phyloP scores from a whole-genome alignment of 257 asterid species.

The Scutellaria baicalensis region DNA sequence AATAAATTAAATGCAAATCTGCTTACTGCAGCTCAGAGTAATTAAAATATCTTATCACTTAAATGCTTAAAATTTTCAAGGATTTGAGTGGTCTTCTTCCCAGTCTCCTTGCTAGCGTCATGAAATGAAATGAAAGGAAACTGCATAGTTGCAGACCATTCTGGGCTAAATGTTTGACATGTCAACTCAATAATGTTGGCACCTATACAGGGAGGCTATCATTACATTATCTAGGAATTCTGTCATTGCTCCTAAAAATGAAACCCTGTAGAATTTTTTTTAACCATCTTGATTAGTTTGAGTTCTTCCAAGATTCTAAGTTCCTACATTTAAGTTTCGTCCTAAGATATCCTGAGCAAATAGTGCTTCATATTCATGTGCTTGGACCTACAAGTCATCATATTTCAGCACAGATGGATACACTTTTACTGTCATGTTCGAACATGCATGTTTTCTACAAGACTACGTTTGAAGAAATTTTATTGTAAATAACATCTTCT shows the following conservation, averaged over 20 bases:
- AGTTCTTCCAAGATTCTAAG: neutral
- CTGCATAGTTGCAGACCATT: neutral
- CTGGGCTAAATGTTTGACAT: neutral
- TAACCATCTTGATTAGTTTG: neutral
- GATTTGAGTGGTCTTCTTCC: too few relatives aligned
- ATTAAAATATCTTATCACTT: too few relatives aligned
- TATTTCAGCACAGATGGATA: neutral
- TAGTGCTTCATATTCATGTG: neutral
- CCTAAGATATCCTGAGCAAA: neutral
- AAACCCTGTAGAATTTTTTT: neutral
- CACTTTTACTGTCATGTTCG: neutral
- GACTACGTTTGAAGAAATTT: neutral
- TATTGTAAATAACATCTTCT: neutral
- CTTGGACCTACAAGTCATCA: neutral
- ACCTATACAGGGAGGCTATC: neutral
- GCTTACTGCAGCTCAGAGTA: too few relatives aligned
- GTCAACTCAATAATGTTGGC: neutral
- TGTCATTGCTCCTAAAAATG: neutral
- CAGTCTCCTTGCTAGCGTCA: neutral
- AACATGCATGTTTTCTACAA: neutral
- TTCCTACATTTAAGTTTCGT: neutral
- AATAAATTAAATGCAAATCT: too few relatives aligned
- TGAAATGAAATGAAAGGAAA: neutral
- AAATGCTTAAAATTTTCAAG: too few relatives aligned
- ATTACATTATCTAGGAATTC: neutral